phyloP scores from a whole-genome alignment of 148 eudicot genomes.

The Amaranthus hypochondriacus region DNA sequence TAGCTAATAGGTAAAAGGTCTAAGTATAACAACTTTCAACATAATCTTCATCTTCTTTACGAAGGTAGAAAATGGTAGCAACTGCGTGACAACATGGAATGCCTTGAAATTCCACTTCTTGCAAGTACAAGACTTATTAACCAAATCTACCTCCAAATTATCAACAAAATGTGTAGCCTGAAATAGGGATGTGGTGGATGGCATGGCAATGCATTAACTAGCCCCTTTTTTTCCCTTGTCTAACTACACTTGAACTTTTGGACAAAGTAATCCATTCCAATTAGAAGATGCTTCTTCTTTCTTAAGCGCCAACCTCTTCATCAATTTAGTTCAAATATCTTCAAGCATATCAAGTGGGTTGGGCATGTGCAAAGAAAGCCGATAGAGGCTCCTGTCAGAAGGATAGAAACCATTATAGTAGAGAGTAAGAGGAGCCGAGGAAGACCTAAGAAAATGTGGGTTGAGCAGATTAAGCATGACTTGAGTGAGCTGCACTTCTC shows the following conservation, averaged over 20 bases:
- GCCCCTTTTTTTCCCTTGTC: background rate
- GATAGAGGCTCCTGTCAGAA: too few relatives aligned
- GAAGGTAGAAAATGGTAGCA: background rate
- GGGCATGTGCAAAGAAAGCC: background rate
- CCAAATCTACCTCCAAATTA: background rate
- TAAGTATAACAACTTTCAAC: background rate
- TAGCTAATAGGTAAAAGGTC: background rate
- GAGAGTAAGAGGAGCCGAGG: background rate
- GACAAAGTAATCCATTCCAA: background rate
- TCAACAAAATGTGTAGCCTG: background rate
- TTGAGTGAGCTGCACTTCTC: too few relatives aligned
- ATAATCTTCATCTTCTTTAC: background rate
- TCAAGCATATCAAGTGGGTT: background rate
- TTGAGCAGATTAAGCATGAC: background rate
- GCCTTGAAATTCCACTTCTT: background rate
- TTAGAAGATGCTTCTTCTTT: background rate
- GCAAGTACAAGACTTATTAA: background rate
- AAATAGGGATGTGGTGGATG: background rate
- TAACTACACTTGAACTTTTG: background rate
- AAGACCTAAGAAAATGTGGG: background rate
- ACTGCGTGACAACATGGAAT: conserved; percentile 7
- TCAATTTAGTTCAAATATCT: background rate
- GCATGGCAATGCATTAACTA: background rate
- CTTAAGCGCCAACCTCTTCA: background rate
- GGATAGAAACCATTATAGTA: too few relatives aligned